These are phyloP conservation scores for Melanogaster broomeanus DNA, from an alignment of 768 basidiomycete species.

Conservation along the genomic window DNA sequence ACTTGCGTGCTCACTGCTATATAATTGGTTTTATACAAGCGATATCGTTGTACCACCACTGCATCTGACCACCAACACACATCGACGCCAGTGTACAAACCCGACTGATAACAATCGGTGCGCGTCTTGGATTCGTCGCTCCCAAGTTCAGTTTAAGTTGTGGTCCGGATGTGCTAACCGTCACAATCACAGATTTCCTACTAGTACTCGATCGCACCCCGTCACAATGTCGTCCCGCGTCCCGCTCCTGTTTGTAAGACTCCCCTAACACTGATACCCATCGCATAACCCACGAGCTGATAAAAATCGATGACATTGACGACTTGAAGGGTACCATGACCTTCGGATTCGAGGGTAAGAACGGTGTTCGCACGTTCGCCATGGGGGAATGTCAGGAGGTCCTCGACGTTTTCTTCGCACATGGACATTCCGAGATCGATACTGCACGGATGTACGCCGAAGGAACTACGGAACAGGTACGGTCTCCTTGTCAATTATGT, in stretches of 20 bases:
- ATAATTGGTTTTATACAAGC: no score
- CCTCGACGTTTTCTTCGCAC: slow-evolving; percentile 42
- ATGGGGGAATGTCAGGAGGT: slow-evolving; percentile 43
- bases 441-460: slow-evolving; percentile 51
- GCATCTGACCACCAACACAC: no score
- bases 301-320: neutral
- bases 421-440: slow-evolving; percentile 50
- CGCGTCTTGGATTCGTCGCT: neutral
- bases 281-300: neutral
- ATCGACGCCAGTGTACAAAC: no score
- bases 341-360: slow-evolving; percentile 43
- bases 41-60: no score
- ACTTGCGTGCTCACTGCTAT: no score
- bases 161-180: neutral
- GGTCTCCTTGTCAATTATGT: neutral
- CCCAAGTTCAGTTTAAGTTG: neutral
- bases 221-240: slow-evolving; percentile 27
- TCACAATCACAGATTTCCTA: neutral
- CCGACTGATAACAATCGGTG: neutral
- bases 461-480: slow-evolving; percentile 57
- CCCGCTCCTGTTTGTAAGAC: slow-evolving; percentile 27
- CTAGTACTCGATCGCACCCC: neutral
- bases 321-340: slow-evolving; percentile 48
- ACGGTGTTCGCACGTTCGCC: slow-evolving; percentile 40
- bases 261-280: neutral